A percentile compares a stretch with the other conserved stretches of the same genome.
Conservation (phyloP, 768 basidiomycete species). For the Kwoniella heveanensis region DNA sequence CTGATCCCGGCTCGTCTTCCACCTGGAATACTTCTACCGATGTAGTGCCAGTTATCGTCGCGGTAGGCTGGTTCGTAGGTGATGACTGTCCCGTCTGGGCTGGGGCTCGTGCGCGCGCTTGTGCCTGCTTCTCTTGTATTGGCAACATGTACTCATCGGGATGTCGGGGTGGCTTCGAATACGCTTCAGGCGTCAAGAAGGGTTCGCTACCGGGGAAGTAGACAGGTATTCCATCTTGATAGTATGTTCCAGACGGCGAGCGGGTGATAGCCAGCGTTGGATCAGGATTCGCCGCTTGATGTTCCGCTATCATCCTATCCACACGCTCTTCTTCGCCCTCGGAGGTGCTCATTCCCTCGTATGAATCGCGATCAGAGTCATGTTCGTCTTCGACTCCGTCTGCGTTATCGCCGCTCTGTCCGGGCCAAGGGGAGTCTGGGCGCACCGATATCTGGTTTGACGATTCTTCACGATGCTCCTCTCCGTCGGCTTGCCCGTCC, state of each 20-base stretch:
- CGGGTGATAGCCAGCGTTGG: background rate
- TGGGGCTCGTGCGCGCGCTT: too few relatives aligned
- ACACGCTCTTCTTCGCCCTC: background rate
- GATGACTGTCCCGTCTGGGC: background rate
- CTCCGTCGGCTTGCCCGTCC: constrained; percentile 16
- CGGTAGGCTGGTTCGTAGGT: background rate
- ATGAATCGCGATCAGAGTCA: background rate
- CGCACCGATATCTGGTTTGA: background rate
- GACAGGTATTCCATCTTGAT: background rate
- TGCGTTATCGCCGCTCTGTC: background rate
- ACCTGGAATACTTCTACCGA: background rate
- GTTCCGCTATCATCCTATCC: background rate
- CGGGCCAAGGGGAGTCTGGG: background rate
- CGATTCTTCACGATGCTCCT: background rate
- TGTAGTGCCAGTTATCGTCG: too few relatives aligned
- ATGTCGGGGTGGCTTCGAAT: background rate
- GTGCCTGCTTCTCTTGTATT: background rate
- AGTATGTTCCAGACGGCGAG: background rate
- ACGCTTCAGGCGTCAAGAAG: background rate
- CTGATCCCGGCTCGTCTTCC: background rate
- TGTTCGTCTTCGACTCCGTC: background rate
- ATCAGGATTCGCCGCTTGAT: background rate
- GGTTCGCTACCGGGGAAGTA: background rate
- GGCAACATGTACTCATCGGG: background rate
- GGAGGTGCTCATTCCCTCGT: background rate